Conservation (phyloP, 2,329 filamentous ascomycete genomes). For the Sporothrix brasiliensis region DNA sequence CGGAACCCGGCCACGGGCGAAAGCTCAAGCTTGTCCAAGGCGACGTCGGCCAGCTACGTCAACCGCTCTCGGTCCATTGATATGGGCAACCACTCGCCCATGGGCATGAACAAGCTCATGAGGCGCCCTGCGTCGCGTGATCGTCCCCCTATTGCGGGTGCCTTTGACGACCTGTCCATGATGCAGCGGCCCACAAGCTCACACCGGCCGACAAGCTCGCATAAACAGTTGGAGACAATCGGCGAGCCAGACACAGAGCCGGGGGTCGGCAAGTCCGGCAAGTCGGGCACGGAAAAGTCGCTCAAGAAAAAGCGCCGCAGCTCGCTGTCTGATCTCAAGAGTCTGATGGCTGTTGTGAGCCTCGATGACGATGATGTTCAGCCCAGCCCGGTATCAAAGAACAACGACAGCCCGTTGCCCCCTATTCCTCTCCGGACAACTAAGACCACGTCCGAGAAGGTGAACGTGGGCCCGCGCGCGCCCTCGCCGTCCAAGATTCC, state of each 20-base stretch:
- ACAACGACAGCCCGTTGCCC: slow-evolving; percentile 42
- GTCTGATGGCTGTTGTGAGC: slow-evolving; percentile 63
- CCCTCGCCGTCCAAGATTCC: slow-evolving; percentile 56
- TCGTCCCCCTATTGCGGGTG: slow-evolving; percentile 62
- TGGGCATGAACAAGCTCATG: slow-evolving; percentile 42
- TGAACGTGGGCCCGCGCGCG: slow-evolving; percentile 56
- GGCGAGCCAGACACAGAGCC: slow-evolving; percentile 58
- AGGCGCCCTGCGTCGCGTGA: slow-evolving; percentile 61
- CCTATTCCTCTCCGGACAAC: slow-evolving; percentile 56
- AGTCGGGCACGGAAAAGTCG: slow-evolving; percentile 42
- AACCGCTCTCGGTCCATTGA: slow-evolving; percentile 79
- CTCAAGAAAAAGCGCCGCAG: slow-evolving; percentile 81
- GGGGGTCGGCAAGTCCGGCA: slow-evolving; percentile 37
- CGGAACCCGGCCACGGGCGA: slow-evolving; percentile 64
- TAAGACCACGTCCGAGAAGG: slow-evolving; percentile 59
- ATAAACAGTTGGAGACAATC: slow-evolving; percentile 59
- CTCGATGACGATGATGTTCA: slow-evolving; percentile 43
- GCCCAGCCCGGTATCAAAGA: slow-evolving; percentile 30
- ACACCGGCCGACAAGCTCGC: slow-evolving; percentile 60
- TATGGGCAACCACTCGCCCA: slow-evolving; percentile 52
- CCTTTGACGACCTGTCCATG: slow-evolving; percentile 58
- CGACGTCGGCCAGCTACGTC: slow-evolving; percentile 49
- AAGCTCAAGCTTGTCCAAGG: slow-evolving; percentile 66
- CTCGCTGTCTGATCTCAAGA: slow-evolving; percentile 80
- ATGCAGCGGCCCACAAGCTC: slow-evolving; percentile 37